Conservation (phyloP, 768 basidiomycete species). For the Pisolithus tinctorius region DNA sequence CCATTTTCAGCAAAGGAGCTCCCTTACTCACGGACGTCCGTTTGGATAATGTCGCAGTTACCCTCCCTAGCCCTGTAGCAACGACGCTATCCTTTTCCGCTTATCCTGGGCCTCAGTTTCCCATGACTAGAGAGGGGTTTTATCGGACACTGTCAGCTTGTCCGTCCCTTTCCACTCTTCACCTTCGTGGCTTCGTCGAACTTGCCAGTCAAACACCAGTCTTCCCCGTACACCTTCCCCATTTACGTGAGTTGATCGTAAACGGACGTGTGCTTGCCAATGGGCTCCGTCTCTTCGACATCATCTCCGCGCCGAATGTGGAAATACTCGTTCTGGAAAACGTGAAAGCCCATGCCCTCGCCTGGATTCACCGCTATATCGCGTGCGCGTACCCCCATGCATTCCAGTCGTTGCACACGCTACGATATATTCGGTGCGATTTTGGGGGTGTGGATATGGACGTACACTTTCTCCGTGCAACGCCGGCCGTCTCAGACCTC, state of each 20-base stretch:
- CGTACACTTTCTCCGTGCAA: constrained; percentile 24
- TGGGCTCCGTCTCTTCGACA: constrained; percentile 26
- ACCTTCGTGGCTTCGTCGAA: constrained; percentile 27
- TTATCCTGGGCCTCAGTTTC: constrained; percentile 27
- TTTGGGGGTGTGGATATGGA: constrained; percentile 25
- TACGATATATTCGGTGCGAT: constrained; percentile 25
- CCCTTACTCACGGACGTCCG: constrained; percentile 27
- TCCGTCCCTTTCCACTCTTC: constrained; percentile 16
- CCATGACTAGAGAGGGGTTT: constrained; percentile 20
- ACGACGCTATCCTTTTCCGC: constrained; percentile 27
- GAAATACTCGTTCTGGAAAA: constrained; percentile 26
- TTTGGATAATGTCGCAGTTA: constrained; percentile 25
- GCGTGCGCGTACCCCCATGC: constrained; percentile 19
- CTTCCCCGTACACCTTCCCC: constrained; percentile 17
- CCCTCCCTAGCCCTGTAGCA: constrained; percentile 13
- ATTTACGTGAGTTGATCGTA: constrained; percentile 24
- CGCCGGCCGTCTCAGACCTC: constrained; percentile 27
- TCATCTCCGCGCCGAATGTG: constrained; percentile 26
- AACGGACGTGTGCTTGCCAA: constrained; percentile 24
- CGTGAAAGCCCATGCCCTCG: constrained; percentile 20
- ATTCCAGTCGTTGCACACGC: constrained; percentile 22
- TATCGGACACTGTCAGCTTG: constrained; percentile 16
- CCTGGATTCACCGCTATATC: constrained; percentile 24
- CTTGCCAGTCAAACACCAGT: constrained; percentile 14
- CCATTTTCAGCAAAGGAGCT: constrained; percentile 25